A percentile compares a stretch with the other conserved stretches of the same genome.
Conservation (phyloP, 2,329 filamentous ascomycete genomes). For the Talaromyces verruculosus region DNA sequence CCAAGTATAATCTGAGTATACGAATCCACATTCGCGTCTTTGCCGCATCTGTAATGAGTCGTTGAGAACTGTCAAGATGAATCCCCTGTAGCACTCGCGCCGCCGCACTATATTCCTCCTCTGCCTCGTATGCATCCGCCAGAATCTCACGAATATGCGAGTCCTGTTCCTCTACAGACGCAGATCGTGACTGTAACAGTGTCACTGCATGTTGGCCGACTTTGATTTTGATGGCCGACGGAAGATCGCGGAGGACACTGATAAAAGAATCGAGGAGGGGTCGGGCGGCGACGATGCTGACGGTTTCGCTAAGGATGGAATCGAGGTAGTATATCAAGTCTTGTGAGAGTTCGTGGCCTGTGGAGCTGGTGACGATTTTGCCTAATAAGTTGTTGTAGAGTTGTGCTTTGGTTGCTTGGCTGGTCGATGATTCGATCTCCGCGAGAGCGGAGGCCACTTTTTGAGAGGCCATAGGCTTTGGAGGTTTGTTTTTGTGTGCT, state of each 20-base stretch:
- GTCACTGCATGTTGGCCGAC: slow-evolving; percentile 73
- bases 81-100: slow-evolving; percentile 79
- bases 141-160: slow-evolving; percentile 76
- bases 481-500: neutral
- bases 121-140: slow-evolving; percentile 76
- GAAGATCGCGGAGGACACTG: slow-evolving; percentile 55
- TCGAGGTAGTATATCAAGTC: slow-evolving; percentile 69
- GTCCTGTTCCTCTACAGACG: slow-evolving; percentile 82
- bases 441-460: slow-evolving; percentile 51
- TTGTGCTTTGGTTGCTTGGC: slow-evolving; percentile 53
- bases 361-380: slow-evolving; percentile 51
- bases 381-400: slow-evolving; percentile 60
- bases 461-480: slow-evolving; percentile 49
- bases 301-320: slow-evolving; percentile 66
- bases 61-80: slow-evolving; percentile 83
- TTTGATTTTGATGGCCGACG: slow-evolving; percentile 65
- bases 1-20: slow-evolving; percentile 89
- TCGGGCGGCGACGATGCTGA: slow-evolving; percentile 75
- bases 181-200: slow-evolving; percentile 63
- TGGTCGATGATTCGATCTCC: slow-evolving; percentile 51
- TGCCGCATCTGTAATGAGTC: slow-evolving; percentile 76
- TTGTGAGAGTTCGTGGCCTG: slow-evolving; percentile 50
- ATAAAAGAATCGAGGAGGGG: slow-evolving; percentile 71
- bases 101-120: slow-evolving; percentile 77
- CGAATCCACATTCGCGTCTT: slow-evolving; percentile 87